Percentiles rank a stretch among this genome's conserved stretches.
Conservation (phyloP, 2,329 filamentous ascomycete species). For the Alternaria arbusti region DNA sequence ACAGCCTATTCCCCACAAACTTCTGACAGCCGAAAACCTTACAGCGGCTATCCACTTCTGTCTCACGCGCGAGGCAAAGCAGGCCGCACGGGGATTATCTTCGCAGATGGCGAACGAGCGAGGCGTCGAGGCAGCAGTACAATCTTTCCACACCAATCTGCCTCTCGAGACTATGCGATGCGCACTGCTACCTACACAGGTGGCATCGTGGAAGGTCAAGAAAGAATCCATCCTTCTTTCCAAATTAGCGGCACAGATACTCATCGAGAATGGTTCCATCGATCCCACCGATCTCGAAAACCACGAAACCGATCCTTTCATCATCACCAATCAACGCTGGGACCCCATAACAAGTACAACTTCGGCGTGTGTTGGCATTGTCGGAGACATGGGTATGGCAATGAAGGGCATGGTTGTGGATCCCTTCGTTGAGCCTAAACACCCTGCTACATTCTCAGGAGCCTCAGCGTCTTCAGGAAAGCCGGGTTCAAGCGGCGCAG, state of each 20-base stretch:
- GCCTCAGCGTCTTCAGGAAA: background rate
- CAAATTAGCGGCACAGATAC: conserved; percentile 30
- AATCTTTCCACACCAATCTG: conserved; percentile 35
- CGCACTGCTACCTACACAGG: conserved; percentile 22
- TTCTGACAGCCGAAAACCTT: conserved; percentile 35
- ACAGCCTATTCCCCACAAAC: conserved; percentile 30
- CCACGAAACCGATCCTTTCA: conserved; percentile 29
- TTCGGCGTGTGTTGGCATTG: conserved; percentile 62
- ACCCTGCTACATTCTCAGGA: conserved; percentile 1
- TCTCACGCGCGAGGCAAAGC: conserved; percentile 20
- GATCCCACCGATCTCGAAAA: conserved; percentile 25
- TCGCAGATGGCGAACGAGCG: conserved; percentile 29
- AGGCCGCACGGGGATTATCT: conserved; percentile 26
- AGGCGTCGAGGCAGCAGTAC: conserved; percentile 31
- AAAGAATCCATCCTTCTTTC: conserved; percentile 23
- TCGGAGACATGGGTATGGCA: conserved; percentile 63
- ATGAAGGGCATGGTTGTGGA: conserved; percentile 61
- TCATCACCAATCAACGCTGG: conserved; percentile 50
- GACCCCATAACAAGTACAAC: conserved; percentile 72
- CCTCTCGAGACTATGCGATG: conserved; percentile 35
- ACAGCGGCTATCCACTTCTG: conserved; percentile 31
- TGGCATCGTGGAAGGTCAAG: conserved; percentile 34
- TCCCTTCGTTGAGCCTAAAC: conserved; percentile 16
- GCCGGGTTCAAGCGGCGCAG: background rate
- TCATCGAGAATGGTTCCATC: conserved; percentile 27